phyloP scores from a whole-genome alignment of 2,329 filamentous ascomycete species.

The Chaetomium sp. region DNA sequence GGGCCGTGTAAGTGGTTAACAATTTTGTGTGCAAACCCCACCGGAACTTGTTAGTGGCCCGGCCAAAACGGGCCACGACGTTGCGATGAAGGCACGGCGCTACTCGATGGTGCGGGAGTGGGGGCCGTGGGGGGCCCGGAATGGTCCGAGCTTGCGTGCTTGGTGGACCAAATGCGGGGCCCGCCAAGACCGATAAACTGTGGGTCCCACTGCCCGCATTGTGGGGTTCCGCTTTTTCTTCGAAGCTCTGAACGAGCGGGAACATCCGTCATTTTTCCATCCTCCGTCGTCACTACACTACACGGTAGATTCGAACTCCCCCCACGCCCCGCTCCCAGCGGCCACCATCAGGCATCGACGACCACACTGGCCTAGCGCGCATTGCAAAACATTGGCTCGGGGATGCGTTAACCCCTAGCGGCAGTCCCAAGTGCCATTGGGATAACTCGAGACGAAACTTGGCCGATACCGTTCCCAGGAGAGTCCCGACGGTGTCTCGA shows the following conservation, averaged over 20 bases:
- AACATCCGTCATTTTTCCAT: too few relatives aligned
- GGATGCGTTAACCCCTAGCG: slow-evolving; percentile 1
- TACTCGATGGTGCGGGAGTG: not conserved
- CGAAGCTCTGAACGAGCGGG: too few relatives aligned
- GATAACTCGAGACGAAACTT: not conserved
- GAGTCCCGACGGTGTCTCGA: too few relatives aligned
- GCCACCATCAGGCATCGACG: not conserved
- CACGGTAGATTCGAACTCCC: too few relatives aligned
- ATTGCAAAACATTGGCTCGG: not conserved
- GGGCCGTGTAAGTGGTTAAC: not conserved
- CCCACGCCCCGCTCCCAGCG: slow-evolving; percentile 2
- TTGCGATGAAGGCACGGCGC: not conserved
- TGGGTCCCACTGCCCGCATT: not conserved
- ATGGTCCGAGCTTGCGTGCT: not conserved
- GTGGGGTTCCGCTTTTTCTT: not conserved
- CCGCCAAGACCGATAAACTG: not conserved
- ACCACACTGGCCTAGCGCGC: too few relatives aligned
- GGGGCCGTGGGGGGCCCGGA: not conserved
- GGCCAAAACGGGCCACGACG: not conserved
- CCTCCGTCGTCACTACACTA: too few relatives aligned
- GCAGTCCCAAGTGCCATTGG: not conserved
- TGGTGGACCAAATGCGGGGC: not conserved
- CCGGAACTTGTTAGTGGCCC: not conserved
- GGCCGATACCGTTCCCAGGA: too few relatives aligned
- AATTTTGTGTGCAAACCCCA: not conserved